phyloP scores from a whole-genome alignment of 805 yeast genomes.

The Kodamaea kakaduensis region DNA sequence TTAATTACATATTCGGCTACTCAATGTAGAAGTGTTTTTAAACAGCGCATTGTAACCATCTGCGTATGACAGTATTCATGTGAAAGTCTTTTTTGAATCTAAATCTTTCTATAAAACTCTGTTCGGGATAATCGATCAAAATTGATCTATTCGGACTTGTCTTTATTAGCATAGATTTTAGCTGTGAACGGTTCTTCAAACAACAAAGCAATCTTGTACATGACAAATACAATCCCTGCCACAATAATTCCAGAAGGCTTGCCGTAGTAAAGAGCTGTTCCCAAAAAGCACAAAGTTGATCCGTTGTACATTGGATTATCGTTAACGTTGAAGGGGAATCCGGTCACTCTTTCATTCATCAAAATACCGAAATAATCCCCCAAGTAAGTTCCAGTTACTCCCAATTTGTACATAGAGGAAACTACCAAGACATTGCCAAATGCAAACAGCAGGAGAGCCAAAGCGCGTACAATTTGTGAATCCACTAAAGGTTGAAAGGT shows the following conservation, averaged over 20 bases:
- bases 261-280: conserved; percentile 82
- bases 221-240: conserved; percentile 65
- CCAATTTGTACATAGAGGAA: conserved; percentile 85
- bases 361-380: conserved; percentile 97
- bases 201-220: conserved; percentile 78
- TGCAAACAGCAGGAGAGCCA: conserved; percentile 54
- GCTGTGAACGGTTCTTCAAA: conserved; percentile 98
- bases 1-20: too few relatives aligned
- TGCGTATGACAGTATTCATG: too few relatives aligned
- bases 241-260: conserved; percentile 86
- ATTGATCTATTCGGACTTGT: too few relatives aligned
- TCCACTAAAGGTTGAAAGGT: conserved; percentile 51
- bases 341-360: conserved; percentile 84
- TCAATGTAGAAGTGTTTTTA: too few relatives aligned
- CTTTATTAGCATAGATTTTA: conserved; percentile 69
- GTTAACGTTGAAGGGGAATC: conserved; percentile 87
- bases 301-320: conserved; percentile 98
- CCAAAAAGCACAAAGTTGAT: conserved; percentile 82
- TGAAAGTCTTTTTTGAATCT: too few relatives aligned
- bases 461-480: conserved; percentile 33
- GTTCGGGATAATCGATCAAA: too few relatives aligned
- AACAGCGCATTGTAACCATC: too few relatives aligned
- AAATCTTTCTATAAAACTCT: too few relatives aligned
- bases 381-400: conserved; percentile 92
- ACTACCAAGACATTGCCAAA: conserved; percentile 79